These are phyloP conservation scores for Colletotrichum euphorbiae DNA, from an alignment of 2,329 filamentous ascomycete species.

Conservation along the genomic window DNA sequence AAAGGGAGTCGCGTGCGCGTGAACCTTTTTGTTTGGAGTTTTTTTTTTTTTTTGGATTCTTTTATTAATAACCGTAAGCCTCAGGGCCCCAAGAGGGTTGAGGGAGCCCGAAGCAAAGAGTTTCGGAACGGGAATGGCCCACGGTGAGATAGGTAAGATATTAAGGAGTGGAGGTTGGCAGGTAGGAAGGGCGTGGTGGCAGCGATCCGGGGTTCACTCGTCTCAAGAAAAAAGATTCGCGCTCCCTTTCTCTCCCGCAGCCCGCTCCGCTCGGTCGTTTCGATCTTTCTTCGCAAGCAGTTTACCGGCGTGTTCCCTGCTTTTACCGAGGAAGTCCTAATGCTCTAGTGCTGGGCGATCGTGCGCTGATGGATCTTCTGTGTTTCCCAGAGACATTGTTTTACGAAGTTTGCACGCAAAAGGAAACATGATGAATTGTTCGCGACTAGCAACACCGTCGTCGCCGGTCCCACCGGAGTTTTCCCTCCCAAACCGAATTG, in stretches of 20 bases:
- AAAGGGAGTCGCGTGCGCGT: slow-evolving; percentile 36
- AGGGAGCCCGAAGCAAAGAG: too few species aligned
- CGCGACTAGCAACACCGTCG: slow-evolving; percentile 16
- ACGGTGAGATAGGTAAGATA: not conserved
- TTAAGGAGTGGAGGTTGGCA: not conserved
- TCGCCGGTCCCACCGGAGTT: slow-evolving; percentile 27
- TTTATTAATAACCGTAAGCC: too few species aligned
- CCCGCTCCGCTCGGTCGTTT: slow-evolving; percentile 19
- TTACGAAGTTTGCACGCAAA: not conserved
- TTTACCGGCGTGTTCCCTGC: slow-evolving; percentile 3
- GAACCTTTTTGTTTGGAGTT: not conserved
- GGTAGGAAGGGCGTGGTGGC: not conserved
- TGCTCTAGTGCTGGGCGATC: slow-evolving; percentile 2
- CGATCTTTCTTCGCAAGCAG: not conserved
- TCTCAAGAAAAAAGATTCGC: slow-evolving; percentile 21
- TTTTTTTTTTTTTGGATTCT: not conserved
- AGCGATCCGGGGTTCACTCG: slow-evolving; percentile 33
- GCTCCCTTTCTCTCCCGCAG: not conserved
- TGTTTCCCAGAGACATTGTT: slow-evolving; percentile 1
- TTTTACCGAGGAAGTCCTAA: not conserved
- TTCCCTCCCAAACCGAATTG: not conserved
- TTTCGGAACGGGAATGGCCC: too few species aligned
- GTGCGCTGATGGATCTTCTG: slow-evolving; percentile 8
- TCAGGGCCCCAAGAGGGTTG: too few species aligned
- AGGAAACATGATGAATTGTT: slow-evolving; percentile 5